These are phyloP conservation scores for Phytophthora capsici DNA, from an alignment of 352 stramenopile genomes.

Conservation along the genomic window DNA sequence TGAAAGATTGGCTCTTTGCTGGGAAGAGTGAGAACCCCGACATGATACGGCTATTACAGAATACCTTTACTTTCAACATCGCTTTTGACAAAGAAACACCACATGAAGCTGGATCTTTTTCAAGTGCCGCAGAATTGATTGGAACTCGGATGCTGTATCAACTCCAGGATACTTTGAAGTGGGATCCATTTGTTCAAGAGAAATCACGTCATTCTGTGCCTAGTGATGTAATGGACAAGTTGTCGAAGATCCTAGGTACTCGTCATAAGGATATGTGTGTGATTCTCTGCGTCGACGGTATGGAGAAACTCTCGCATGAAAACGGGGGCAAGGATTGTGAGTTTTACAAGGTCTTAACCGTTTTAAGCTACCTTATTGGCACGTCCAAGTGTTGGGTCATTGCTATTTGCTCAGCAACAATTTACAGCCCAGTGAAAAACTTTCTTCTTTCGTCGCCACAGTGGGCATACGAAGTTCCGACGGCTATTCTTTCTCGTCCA, in stretches of 20 bases:
- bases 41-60: constrained; percentile 23
- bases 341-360: constrained; percentile 10
- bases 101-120: background rate
- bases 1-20: constrained; percentile 17
- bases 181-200: background rate
- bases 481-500: constrained; percentile 1
- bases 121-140: constrained; percentile 5
- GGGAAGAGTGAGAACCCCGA: constrained; percentile 3
- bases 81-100: constrained; percentile 26
- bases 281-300: constrained; percentile 22
- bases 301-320: constrained; percentile 23
- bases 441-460: constrained; percentile 18
- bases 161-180: constrained; percentile 10
- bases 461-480: constrained; percentile 3
- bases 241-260: constrained; percentile 14
- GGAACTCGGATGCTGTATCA: constrained; percentile 22
- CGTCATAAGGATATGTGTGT: constrained; percentile 18
- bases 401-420: constrained; percentile 17
- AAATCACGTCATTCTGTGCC: constrained; percentile 1
- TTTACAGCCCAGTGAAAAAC: constrained; percentile 24
- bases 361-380: constrained; percentile 22
- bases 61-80: constrained; percentile 29
- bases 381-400: constrained; percentile 29
- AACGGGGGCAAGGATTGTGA: constrained; percentile 12
- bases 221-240: constrained; percentile 9